Evolutionary conservation across 2,329 filamentous ascomycete genomes (phyloP).

Genomic region (Aureobasidium vineae): DNA sequence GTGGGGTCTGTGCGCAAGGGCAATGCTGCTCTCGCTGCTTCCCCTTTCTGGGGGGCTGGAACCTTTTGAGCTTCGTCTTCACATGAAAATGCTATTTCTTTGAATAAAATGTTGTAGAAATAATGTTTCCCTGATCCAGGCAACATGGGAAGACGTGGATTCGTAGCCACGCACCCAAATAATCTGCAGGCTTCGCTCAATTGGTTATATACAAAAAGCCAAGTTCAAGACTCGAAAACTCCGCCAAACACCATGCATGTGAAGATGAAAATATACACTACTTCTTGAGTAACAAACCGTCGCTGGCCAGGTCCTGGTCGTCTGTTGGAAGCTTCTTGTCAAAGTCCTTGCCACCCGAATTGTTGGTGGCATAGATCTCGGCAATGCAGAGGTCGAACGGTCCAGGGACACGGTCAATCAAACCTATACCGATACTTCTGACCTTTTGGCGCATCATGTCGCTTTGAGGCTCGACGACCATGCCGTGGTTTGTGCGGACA

Average conservation of each 20-base stretch:
- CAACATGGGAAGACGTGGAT: too few relatives aligned
- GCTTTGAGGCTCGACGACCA: slow-evolving; percentile 88
- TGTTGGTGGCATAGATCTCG: slow-evolving; percentile 87
- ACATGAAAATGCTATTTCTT: neutral
- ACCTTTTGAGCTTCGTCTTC: neutral
- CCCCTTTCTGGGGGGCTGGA: neutral
- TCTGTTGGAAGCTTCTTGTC: slow-evolving; percentile 29
- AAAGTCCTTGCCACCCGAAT: slow-evolving; percentile 42
- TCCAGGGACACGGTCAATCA: slow-evolving; percentile 85
- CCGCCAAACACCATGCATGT: slow-evolving; percentile 8
- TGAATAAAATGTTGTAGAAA: neutral
- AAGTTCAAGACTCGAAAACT: neutral
- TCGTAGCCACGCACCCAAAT: too few relatives aligned
- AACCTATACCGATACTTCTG: slow-evolving; percentile 76
- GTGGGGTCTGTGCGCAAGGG: slow-evolving; percentile 5
- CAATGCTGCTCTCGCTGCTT: neutral
- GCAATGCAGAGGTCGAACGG: slow-evolving; percentile 85
- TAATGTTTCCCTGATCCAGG: neutral
- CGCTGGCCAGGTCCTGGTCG: slow-evolving; percentile 16
- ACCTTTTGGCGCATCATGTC: slow-evolving; percentile 87
- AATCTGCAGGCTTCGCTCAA: neutral
- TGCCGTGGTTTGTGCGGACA: slow-evolving; percentile 89
- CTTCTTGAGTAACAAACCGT: slow-evolving; percentile 14
- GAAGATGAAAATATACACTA: neutral
- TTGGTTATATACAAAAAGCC: slow-evolving; percentile 2